Evolutionary conservation across 2,329 filamentous ascomycete species (phyloP), one percentile per base, ranked within the genome.

Genomic region (Byssochlamys sp.): DNA sequence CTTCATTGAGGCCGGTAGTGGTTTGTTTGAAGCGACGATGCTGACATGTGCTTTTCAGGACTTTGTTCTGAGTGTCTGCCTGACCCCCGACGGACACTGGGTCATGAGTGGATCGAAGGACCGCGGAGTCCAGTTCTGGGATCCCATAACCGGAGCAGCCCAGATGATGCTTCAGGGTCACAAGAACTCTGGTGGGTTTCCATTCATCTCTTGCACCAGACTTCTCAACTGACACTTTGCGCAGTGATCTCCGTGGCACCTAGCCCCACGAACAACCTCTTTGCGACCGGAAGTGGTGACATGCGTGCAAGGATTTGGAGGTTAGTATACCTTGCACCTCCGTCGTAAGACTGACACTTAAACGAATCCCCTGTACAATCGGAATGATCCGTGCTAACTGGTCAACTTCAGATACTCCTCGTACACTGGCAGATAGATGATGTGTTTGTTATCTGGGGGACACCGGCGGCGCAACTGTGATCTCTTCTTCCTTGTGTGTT

Each of bases 101-200:
- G 92, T 99, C 58, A 87, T 99, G 75, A 96, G 90, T 62, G 94
- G 94, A 51, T 96, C 91, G 61, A 99, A 99, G 79, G 94, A 99
- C 70, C 85, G 94, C 55, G 92, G 94, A 53, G 94, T 99, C 25
- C 94, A 97, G 71, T 97, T 99, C 80, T 99, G 94, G 94, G 92
- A 99, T 70, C 92, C 94, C 24, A 84, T 87, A 67, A 96, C 91
- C 24, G 94, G 92, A 35, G 87, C 89, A 64, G 95, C 92, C 1
- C 92, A 97, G 76, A 87, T 99, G 72, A 97, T 97, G 94, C 83
- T 99, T 61, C 94, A 97, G 75, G 94, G 94, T 27, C 94, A 99
- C 73, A 97, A 97, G 81, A 97, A 97, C 76, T 96, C 90, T 10
- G 83, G 84, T 85, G 73, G 67, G 80, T 75, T 27, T 57, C 19